These are phyloP conservation scores for Pyrenula massariospora DNA, from an alignment of 495 filamentous ascomycete species.

Conservation along the genomic window DNA sequence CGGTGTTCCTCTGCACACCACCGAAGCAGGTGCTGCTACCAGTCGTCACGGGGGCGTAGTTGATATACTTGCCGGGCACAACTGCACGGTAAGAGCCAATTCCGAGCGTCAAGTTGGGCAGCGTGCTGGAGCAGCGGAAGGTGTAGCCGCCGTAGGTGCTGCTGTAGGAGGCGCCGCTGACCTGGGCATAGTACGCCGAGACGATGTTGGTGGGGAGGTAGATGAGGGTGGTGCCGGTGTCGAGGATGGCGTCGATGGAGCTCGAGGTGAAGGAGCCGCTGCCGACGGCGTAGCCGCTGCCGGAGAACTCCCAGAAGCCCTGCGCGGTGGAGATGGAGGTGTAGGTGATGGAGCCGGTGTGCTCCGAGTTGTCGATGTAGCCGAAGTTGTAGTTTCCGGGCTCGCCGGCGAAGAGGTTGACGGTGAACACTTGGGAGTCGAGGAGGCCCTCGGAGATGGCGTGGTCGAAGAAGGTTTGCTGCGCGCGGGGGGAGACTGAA, in stretches of 20 bases:
- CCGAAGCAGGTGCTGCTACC: constrained; percentile 5
- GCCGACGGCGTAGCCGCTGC: constrained; percentile 51
- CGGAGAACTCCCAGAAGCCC: constrained; percentile 64
- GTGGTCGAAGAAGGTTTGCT: constrained; percentile 67
- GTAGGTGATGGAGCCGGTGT: constrained; percentile 45
- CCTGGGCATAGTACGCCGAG: constrained; percentile 48
- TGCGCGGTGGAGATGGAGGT: constrained; percentile 40
- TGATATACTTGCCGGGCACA: constrained; percentile 39
- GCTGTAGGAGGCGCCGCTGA: constrained; percentile 38
- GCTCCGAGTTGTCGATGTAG: constrained; percentile 51
- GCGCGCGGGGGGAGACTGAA: constrained; percentile 38
- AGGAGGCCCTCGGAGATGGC: constrained; percentile 37
- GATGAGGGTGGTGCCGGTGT: constrained; percentile 53
- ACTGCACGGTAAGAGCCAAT: constrained; percentile 39
- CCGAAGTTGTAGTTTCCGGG: constrained; percentile 68
- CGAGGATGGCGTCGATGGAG: constrained; percentile 40
- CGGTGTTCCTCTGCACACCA: constrained; percentile 15
- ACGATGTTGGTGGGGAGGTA: constrained; percentile 47
- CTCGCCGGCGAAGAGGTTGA: constrained; percentile 48
- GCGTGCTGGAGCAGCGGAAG: constrained; percentile 49
- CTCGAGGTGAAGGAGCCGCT: constrained; percentile 18
- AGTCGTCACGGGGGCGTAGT: constrained; percentile 27
- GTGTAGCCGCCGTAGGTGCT: constrained; percentile 46
- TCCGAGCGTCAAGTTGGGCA: constrained; percentile 51
- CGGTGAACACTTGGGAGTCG: constrained; percentile 54